Conservation (phyloP, 495 filamentous ascomycete species). For the Filosporella fistucella region DNA sequence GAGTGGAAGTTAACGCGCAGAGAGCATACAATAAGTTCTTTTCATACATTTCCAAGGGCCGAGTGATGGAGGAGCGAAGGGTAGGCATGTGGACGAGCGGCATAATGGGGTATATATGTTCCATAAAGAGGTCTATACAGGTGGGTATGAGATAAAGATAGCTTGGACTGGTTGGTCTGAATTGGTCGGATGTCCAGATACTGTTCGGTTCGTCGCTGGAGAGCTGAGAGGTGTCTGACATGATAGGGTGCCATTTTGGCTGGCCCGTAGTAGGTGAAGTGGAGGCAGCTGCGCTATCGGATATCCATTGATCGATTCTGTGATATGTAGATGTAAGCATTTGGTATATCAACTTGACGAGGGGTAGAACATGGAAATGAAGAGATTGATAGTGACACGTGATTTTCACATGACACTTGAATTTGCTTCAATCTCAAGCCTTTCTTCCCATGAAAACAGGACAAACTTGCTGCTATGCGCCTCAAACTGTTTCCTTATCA, state of each 20-base stretch:
- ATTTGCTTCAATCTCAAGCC: no score
- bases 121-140: constrained; percentile 35
- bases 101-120: constrained; percentile 36
- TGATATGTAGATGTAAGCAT: background rate
- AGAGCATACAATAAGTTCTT: constrained; percentile 30
- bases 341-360: no score
- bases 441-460: no score
- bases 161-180: constrained; percentile 22
- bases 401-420: no score
- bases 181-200: constrained; percentile 26
- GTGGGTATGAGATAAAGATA: constrained; percentile 28
- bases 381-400: no score
- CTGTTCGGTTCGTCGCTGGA: constrained; percentile 21
- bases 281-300: constrained; percentile 12
- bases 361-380: no score
- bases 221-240: constrained; percentile 12
- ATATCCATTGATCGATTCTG: constrained; percentile 20
- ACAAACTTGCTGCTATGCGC: no score
- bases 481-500: no score
- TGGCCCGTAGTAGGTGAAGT: constrained; percentile 9
- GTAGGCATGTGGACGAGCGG: constrained; percentile 31
- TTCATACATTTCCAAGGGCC: constrained; percentile 24
- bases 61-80: constrained; percentile 19
- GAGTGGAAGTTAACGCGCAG: constrained; percentile 31
- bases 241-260: constrained; percentile 18